phyloP scores from a whole-genome alignment of 225 moss, liverwort and hornwort genomes.

The Anthoceros angustus region DNA sequence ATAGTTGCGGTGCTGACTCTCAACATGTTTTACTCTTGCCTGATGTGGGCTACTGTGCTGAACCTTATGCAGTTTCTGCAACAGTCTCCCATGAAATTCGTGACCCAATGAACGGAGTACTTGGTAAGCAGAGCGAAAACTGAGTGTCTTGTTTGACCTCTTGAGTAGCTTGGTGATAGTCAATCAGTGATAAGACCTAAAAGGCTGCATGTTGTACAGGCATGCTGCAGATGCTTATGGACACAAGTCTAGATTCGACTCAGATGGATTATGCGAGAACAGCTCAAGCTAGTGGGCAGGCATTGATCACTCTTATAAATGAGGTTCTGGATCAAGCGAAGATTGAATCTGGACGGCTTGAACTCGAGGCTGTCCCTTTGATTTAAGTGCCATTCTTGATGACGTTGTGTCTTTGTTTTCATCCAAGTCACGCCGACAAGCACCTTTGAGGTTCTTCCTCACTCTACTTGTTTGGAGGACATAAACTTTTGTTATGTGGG shows the following conservation, averaged over 20 bases:
- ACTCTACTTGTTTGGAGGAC: too few species aligned
- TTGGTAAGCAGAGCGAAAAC: too few species aligned
- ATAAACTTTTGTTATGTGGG: too few species aligned
- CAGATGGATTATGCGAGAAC: conserved; percentile 48
- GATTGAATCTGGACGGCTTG: conserved; percentile 60
- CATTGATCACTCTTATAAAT: conserved; percentile 57
- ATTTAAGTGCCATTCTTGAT: conserved; percentile 48
- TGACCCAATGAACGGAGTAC: conserved; percentile 56
- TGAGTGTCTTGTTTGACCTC: too few species aligned
- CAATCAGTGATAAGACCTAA: too few species aligned
- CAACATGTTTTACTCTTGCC: too few species aligned
- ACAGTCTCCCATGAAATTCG: conserved; percentile 57
- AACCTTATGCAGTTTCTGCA: conserved; percentile 55
- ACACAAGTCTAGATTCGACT: conserved; percentile 37
- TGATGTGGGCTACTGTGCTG: too few species aligned
- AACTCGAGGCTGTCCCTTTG: conserved; percentile 47
- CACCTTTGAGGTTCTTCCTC: too few species aligned
- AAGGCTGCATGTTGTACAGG: too few species aligned
- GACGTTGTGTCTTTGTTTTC: conserved; percentile 62
- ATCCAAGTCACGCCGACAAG: too few species aligned
- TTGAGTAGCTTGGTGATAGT: too few species aligned
- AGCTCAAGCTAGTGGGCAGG: conserved; percentile 61
- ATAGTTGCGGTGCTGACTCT: too few species aligned
- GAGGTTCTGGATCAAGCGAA: conserved; percentile 60
- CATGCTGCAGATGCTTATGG: conserved; percentile 65